These are phyloP conservation scores for Zygosaccharomyces pseudorouxii DNA, from an alignment of 805 yeast species.

Conservation along the genomic window DNA sequence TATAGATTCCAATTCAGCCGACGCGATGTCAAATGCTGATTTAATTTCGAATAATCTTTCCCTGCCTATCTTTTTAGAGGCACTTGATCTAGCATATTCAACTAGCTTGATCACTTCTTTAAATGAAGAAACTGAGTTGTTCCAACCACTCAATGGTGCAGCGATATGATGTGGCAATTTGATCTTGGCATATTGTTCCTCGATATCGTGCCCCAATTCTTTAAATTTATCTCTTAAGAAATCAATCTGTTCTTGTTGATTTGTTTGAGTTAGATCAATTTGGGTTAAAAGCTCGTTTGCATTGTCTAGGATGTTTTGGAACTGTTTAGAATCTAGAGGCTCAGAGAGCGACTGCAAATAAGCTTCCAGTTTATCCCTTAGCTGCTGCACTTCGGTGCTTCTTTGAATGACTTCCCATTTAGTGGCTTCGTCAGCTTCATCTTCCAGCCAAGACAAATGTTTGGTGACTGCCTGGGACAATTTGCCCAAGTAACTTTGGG, in stretches of 20 bases:
- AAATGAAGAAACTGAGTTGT: slow-evolving; percentile 13
- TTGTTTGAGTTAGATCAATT: slow-evolving; percentile 43
- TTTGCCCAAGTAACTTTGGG: slow-evolving; percentile 37
- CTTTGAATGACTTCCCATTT: slow-evolving; percentile 38
- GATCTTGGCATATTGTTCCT: slow-evolving; percentile 46
- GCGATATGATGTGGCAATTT: slow-evolving; percentile 29
- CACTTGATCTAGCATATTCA: slow-evolving; percentile 25
- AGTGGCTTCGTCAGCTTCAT: slow-evolving; percentile 52
- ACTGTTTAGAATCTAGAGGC: slow-evolving; percentile 45
- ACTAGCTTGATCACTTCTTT: slow-evolving; percentile 15
- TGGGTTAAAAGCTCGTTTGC: slow-evolving; percentile 41
- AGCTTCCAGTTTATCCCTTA: slow-evolving; percentile 35
- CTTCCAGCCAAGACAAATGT: slow-evolving; percentile 73
- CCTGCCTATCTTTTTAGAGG: slow-evolving; percentile 20
- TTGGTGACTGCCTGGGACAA: slow-evolving; percentile 41
- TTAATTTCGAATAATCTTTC: slow-evolving; percentile 34
- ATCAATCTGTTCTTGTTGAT: slow-evolving; percentile 43
- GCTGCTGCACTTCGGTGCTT: slow-evolving; percentile 22
- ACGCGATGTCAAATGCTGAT: slow-evolving; percentile 23
- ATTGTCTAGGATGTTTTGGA: slow-evolving; percentile 41
- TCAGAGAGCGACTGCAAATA: slow-evolving; percentile 41
- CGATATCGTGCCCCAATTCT: slow-evolving; percentile 46
- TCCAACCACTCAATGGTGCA: slow-evolving; percentile 11
- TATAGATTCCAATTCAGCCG: slow-evolving; percentile 15
- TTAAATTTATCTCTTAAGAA: slow-evolving; percentile 42